Evolutionary conservation across 306 rosid genomes (phyloP).

Genomic region (Dicorynia guianensis): DNA sequence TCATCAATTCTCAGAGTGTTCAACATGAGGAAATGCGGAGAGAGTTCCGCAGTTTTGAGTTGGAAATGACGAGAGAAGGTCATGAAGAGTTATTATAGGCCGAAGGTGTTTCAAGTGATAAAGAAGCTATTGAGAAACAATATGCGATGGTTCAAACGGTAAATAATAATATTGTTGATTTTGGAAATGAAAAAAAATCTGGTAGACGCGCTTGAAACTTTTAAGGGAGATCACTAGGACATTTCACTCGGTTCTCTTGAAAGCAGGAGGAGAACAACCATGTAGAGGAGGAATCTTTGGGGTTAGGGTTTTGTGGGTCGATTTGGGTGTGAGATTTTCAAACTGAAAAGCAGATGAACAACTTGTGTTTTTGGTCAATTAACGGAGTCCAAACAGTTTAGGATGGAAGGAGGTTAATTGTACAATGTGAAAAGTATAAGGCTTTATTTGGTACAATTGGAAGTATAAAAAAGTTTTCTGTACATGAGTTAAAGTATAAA

Average conservation of each 20-base stretch:
- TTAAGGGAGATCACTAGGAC: constrained; percentile 53
- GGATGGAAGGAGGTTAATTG: too few relatives aligned
- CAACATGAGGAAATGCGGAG: constrained; percentile 49
- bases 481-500: too few relatives aligned
- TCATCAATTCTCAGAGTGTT: constrained; percentile 36
- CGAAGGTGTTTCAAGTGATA: constrained; percentile 51
- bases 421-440: too few relatives aligned
- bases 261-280: constrained; percentile 44
- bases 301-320: too few relatives aligned
- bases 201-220: constrained; percentile 35
- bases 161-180: constrained; percentile 51
- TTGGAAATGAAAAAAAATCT: constrained; percentile 43
- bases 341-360: too few relatives aligned
- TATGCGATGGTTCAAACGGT: constrained; percentile 54
- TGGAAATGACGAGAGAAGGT: constrained; percentile 53
- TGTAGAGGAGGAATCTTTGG: constrained; percentile 54
- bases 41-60: constrained; percentile 48
- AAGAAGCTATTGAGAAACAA: constrained; percentile 59
- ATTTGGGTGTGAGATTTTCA: too few relatives aligned
- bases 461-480: too few relatives aligned
- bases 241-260: constrained; percentile 50
- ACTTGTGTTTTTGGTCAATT: too few relatives aligned
- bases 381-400: too few relatives aligned
- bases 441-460: too few relatives aligned
- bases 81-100: constrained; percentile 48